Evolutionary conservation across 2,329 filamentous ascomycete species (phyloP), one percentile per base, ranked within the genome.

Genomic region (Colletotrichum scovillei): DNA sequence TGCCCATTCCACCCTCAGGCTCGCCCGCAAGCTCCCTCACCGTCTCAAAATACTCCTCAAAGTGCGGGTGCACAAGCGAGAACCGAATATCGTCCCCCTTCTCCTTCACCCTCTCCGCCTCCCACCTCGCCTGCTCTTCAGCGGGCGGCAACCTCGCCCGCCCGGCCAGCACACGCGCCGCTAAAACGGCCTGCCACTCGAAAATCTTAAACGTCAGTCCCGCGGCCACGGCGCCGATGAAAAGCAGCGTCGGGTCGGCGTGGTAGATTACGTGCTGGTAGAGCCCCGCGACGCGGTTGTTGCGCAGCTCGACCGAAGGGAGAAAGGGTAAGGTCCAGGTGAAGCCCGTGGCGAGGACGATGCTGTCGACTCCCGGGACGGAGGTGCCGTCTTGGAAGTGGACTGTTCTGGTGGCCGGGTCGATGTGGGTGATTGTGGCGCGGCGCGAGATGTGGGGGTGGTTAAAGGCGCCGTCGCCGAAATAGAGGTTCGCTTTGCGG

Each of bases 261-360:
- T 82, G 83, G 78, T 86, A 90, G 7, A 91, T 87, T 0, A 91
- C 81, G 76, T 92, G 90, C 76, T 90, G 88, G 76, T 90, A 92
- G 0, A 92, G 80, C 9, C 84, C 85, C 0, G 87, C 87, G 0
- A 91, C 83, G 1, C 89, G 86, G 76, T 91, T 90, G 76, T 90
- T 89, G 14, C 85, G 83, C 0, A 88, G 80, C 2, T 83, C 79
- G 0, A 92, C 82, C 1, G 85, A 78, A 0, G 88, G 88, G 0
- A 92, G 78, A 77, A 92, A 93, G 0, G 90, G 91, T 0, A 92
- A 78, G 0, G 89, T 90, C 90, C 90, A 93, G 30, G 84, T 87
- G 78, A 92, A 93, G 0, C 92, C 92, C 0, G 92, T 93, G 26
- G 90, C 91, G 72, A 93, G 91, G 75, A 93, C 88, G 74, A 93